These are phyloP conservation scores for Tremella fuciformis DNA, from an alignment of 768 basidiomycete genomes.

Conservation along the genomic window DNA sequence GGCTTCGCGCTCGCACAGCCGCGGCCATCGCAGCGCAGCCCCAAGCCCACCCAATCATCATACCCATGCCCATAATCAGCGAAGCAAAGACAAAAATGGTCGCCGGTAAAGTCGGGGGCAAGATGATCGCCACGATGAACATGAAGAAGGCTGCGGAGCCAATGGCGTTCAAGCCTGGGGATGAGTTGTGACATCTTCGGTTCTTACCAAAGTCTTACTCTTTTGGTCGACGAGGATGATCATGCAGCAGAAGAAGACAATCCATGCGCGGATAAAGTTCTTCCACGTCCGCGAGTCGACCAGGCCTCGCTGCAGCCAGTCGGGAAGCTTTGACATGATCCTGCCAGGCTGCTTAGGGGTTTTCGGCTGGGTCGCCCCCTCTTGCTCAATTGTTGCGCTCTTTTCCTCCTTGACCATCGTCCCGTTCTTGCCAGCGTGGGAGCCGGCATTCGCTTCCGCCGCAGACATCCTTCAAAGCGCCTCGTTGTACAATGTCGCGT, in stretches of 20 bases:
- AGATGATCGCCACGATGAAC: constrained; percentile 52
- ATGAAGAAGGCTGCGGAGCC: constrained; percentile 57
- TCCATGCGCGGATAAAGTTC: constrained; percentile 43
- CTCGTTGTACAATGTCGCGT: too few relatives aligned
- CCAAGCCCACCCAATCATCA: constrained; percentile 60
- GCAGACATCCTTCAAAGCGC: too few relatives aligned
- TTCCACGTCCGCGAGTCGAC: constrained; percentile 42
- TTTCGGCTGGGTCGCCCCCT: too few relatives aligned
- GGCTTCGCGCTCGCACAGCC: constrained; percentile 52
- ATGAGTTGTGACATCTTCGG: not conserved
- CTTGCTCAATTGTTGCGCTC: too few relatives aligned
- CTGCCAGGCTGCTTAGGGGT: not conserved
- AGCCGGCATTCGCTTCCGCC: too few relatives aligned
- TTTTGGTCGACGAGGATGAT: constrained; percentile 41
- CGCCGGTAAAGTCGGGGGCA: constrained; percentile 58
- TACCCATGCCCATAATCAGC: constrained; percentile 57
- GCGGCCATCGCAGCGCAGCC: constrained; percentile 61
- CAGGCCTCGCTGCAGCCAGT: constrained; percentile 35
- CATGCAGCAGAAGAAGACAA: constrained; percentile 39
- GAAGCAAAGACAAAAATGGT: constrained; percentile 58
- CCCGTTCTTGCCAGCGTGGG: too few relatives aligned
- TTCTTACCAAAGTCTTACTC: constrained; percentile 22
- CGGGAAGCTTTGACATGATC: constrained; percentile 9
- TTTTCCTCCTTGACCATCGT: too few relatives aligned
- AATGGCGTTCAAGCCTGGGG: constrained; percentile 27